Evolutionary conservation across 73 alveolate genomes (phyloP).

Genomic region (Paramecium caudatum): DNA sequence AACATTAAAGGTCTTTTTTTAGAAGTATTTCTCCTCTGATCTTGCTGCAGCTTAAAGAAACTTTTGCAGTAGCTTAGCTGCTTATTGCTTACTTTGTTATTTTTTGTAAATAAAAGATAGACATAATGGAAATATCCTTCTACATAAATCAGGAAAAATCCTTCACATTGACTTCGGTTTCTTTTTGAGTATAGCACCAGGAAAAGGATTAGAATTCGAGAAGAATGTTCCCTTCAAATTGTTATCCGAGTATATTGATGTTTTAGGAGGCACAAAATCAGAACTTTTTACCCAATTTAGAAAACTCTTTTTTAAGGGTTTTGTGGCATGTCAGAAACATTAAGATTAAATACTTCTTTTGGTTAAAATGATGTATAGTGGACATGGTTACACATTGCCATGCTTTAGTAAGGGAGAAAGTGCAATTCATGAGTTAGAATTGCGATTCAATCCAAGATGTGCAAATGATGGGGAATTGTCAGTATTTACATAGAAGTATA

Average conservation of each 20-base stretch:
- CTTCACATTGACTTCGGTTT: constrained; percentile 96
- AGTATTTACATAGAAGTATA: constrained; percentile 63
- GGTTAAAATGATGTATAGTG: constrained; percentile 98
- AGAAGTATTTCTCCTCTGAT: constrained; percentile 59
- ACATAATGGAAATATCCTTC: constrained; percentile 93
- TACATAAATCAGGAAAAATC: constrained; percentile 91
- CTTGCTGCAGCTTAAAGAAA: constrained; percentile 81
- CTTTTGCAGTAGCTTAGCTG: constrained; percentile 89
- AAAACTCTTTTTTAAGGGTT: constrained; percentile 79
- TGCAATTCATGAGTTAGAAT: constrained; percentile 69
- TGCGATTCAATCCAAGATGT: constrained; percentile 69
- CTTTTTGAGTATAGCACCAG: constrained; percentile 92
- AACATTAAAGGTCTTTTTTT: constrained; percentile 68
- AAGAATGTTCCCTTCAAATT: constrained; percentile 97
- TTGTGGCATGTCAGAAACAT: constrained; percentile 82
- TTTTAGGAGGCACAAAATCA: constrained; percentile 90
- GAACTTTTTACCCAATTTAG: constrained; percentile 76
- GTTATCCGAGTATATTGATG: constrained; percentile 91
- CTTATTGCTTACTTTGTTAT: constrained; percentile 92
- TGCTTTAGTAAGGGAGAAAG: constrained; percentile 88
- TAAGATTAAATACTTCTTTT: constrained; percentile 91
- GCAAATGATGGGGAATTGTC: constrained; percentile 76
- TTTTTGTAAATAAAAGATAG: constrained; percentile 94
- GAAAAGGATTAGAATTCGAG: constrained; percentile 92
- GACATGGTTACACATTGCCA: constrained; percentile 89